phyloP scores from a whole-genome alignment of 169 alveolate species.

The Toxoplasma gondii region DNA sequence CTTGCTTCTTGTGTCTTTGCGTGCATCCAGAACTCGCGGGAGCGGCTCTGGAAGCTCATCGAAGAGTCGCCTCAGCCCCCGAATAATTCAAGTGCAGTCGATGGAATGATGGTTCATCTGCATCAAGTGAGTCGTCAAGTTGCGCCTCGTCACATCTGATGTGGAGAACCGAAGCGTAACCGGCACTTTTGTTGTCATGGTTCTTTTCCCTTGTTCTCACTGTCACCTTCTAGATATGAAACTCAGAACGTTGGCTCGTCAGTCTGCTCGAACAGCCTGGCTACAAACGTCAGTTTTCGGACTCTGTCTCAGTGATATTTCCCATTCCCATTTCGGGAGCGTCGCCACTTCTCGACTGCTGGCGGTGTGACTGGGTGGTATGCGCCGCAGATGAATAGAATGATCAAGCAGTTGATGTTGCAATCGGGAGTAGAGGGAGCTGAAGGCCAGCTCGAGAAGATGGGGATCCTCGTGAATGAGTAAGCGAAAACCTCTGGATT shows the following conservation, averaged over 20 bases:
- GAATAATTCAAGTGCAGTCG: background rate
- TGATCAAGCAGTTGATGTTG: conserved; percentile 19
- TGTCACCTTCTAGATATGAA: too few relatives aligned
- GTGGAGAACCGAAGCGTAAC: too few relatives aligned
- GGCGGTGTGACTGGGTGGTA: too few relatives aligned
- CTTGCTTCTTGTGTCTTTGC: background rate
- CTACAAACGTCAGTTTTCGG: too few relatives aligned
- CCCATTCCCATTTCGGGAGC: too few relatives aligned
- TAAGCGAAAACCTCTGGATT: background rate
- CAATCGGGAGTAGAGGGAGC: background rate
- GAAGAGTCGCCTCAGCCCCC: background rate
- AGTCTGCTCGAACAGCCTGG: too few relatives aligned
- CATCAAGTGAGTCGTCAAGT: background rate
- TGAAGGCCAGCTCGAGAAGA: background rate
- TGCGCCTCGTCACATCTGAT: background rate
- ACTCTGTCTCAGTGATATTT: too few relatives aligned
- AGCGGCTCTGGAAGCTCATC: background rate
- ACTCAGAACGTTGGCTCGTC: too few relatives aligned
- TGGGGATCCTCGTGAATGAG: conserved; percentile 21
- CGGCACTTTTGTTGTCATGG: too few relatives aligned
- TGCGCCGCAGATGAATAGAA: background rate
- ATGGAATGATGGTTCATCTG: conserved; percentile 8
- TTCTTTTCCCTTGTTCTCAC: too few relatives aligned
- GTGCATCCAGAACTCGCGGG: conserved; percentile 11
- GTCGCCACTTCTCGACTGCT: too few relatives aligned